These are phyloP conservation scores for Begonia fuchsioides DNA, from an alignment of 306 rosid species.

Conservation along the genomic window DNA sequence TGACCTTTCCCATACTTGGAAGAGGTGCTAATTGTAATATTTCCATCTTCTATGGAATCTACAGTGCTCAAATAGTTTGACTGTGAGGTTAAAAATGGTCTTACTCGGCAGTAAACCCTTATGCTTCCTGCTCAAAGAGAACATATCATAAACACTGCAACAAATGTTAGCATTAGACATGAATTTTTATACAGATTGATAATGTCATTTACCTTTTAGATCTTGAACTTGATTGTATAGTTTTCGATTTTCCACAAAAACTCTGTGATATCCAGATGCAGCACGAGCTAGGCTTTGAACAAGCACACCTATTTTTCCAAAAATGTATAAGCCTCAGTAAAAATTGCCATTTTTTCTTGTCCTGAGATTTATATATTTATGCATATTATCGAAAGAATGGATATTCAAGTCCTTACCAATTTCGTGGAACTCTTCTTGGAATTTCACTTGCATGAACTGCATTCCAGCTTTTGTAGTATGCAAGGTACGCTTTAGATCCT, in stretches of 20 bases:
- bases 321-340: conserved; percentile 10
- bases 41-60: conserved; percentile 73
- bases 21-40: conserved; percentile 51
- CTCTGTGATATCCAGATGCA: conserved; percentile 88
- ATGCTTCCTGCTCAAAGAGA: conserved; percentile 64
- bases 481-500: conserved; percentile 61
- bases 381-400: background rate
- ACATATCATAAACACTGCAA: background rate
- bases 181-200: too few relatives aligned
- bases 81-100: conserved; percentile 67
- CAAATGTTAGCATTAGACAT: too few relatives aligned
- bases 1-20: conserved; percentile 68
- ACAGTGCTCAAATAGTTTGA: conserved; percentile 46
- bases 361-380: background rate
- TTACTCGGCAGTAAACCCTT: conserved; percentile 91
- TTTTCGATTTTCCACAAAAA: conserved; percentile 85
- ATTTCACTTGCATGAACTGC: conserved; percentile 74
- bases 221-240: conserved; percentile 92
- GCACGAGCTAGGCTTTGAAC: conserved; percentile 75
- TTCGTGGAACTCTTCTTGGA: conserved; percentile 73
- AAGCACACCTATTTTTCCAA: conserved; percentile 42
- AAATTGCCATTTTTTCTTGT: background rate
- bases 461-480: conserved; percentile 68
- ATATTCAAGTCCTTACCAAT: conserved; percentile 35
- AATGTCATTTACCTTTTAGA: conserved; percentile 62